Evolutionary conservation across 345 rosid species (phyloP), one percentile per base, ranked within the genome.

Genomic region (Citrus inodora): DNA sequence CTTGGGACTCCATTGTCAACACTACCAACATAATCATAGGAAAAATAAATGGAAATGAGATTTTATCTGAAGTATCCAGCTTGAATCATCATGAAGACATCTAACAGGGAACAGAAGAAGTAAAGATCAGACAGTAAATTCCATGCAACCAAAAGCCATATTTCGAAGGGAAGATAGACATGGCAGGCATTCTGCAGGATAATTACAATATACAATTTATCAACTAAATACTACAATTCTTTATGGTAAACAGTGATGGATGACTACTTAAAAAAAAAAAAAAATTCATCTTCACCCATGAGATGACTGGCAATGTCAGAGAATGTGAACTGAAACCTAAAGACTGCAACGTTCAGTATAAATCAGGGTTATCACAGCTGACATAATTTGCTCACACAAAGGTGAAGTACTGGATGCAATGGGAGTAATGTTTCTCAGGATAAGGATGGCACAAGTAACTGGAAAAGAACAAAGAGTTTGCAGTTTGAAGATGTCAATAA

Each of bases 1-100:
- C 92, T 86, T 90, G 87, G 9, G 93, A 92, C 83, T 92, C 97
- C 97, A 92, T 90, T 77, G 88, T 83, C 92, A 90, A 9, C 37
- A 88, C 91, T 88, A 21, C 53, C 59, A 73, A 79, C 42, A 71
- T 58, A 48, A 24, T 74, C 70, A 78, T 11, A 27, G 37, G 70
- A 55, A 71, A 80, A 74, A 81, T 19, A 76, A 28, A 46, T 21
- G 25, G 51, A 76, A 9, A 48, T 77, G 42, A 24, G 55, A 56
- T 62, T 72, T 66, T 38, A 53, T 40, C 72, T n/a, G 37, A 42
- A 53, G 30, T 32, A 71, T 30, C 70, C 7, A 66, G 42, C 77
- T 40, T 42, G n/a, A 55, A 65, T 65, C 21, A 9, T 28, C 14
- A 48, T 40, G 62, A 9, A 48, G 1, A 48, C 71, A 53, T 70